These are phyloP conservation scores for Penicillium paneum DNA, from an alignment of 2,329 filamentous ascomycete genomes.

Conservation along the genomic window DNA sequence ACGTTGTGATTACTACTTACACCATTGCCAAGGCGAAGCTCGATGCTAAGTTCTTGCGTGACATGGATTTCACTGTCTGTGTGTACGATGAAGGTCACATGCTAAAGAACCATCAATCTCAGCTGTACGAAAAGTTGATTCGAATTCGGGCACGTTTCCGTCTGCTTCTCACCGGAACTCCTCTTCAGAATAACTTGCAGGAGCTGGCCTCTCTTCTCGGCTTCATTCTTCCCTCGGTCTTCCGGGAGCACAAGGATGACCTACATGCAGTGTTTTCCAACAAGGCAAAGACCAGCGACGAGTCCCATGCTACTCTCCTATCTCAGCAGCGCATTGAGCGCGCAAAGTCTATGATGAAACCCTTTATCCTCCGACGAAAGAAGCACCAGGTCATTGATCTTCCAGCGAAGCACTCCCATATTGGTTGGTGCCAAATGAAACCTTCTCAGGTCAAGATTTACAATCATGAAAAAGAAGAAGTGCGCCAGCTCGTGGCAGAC, in stretches of 20 bases:
- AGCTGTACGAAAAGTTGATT: conserved; percentile 74
- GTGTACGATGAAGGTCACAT: conserved; percentile 95
- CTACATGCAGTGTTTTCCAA: conserved; percentile 87
- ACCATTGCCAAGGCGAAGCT: conserved; percentile 60
- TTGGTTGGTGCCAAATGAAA: conserved; percentile 79
- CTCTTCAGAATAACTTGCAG: conserved; percentile 91
- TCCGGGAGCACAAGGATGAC: conserved; percentile 71
- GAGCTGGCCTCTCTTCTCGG: conserved; percentile 86
- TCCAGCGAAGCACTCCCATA: conserved; percentile 71
- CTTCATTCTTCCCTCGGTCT: conserved; percentile 89
- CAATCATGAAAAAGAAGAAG: conserved; percentile 62
- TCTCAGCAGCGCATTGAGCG: conserved; percentile 82
- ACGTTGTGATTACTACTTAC: conserved; percentile 71
- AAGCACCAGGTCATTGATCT: conserved; percentile 90
- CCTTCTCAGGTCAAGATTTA: conserved; percentile 71
- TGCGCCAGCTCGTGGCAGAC: conserved; percentile 58
- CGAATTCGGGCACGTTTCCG: conserved; percentile 77
- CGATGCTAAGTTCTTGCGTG: conserved; percentile 63
- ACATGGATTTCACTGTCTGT: conserved; percentile 56
- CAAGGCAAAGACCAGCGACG: conserved; percentile 77
- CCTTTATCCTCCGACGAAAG: conserved; percentile 89
- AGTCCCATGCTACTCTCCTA: conserved; percentile 71
- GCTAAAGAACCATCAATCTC: conserved; percentile 82
- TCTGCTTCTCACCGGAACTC: conserved; percentile 83
- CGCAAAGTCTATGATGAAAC: conserved; percentile 87